These are phyloP conservation scores for Gossypium davidsonii DNA, from an alignment of 441 rosid genomes.

Conservation along the genomic window DNA sequence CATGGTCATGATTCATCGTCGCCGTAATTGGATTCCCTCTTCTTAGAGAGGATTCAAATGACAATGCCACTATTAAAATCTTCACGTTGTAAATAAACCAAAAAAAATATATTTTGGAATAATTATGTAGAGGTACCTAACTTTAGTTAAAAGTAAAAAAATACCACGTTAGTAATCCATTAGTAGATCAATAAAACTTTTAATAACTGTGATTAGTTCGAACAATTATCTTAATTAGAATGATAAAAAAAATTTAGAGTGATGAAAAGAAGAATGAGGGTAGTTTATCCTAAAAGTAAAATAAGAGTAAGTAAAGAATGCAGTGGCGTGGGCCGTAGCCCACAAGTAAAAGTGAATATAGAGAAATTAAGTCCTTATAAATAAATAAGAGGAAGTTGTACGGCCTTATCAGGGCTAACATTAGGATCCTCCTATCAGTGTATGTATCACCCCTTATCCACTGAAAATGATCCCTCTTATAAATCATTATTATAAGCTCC, in stretches of 20 bases:
- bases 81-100: fast-evolving
- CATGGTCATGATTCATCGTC: no score
- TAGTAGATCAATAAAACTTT: no score
- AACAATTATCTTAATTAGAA: no score
- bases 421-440: background rate
- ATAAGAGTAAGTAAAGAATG: background rate
- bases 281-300: no score
- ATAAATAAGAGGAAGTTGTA: background rate
- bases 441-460: background rate
- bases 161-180: fast-evolving
- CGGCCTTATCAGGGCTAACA: background rate
- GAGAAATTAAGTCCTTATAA: background rate
- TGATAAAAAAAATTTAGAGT: no score
- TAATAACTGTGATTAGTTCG: fast-evolving
- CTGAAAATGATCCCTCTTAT: background rate
- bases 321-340: background rate
- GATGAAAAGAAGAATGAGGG: no score
- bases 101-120: no score
- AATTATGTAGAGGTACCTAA: no score
- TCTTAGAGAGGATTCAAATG: no score
- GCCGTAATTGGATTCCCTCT: no score
- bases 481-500: background rate
- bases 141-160: no score
- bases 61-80: no score
- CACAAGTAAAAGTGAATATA: background rate